A percentile compares a stretch with the other conserved stretches of the same genome.
Evolutionary conservation across 805 yeast species (phyloP).

Genomic region (Sungouiozyma intestinalis): DNA sequence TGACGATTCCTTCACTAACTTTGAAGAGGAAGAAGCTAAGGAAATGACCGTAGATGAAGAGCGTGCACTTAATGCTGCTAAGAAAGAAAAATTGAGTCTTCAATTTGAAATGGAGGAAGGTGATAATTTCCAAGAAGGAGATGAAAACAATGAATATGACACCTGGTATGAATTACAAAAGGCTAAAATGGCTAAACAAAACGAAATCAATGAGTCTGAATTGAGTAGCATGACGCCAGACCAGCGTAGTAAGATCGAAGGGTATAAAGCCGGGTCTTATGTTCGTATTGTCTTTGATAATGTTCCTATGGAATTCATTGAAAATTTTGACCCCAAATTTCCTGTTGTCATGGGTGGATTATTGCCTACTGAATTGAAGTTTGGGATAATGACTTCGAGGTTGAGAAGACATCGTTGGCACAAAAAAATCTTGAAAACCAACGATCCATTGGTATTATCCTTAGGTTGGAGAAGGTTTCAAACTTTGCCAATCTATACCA

Average conservation of each 20-base stretch:
- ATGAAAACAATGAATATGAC: constrained; percentile 76
- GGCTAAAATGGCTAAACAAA: constrained; percentile 92
- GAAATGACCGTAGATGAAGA: constrained; percentile 56
- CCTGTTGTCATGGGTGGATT: constrained; percentile 90
- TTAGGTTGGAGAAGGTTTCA: constrained; percentile 98
- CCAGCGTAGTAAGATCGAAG: constrained; percentile 78
- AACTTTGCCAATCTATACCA: constrained; percentile 89
- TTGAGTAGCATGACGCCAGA: constrained; percentile 61
- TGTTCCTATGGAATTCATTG: constrained; percentile 83
- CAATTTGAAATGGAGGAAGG: constrained; percentile 71
- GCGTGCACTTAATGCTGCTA: constrained; percentile 73
- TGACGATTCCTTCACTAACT: constrained; percentile 32
- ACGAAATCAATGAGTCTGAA: constrained; percentile 83
- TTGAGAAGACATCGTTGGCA: constrained; percentile 99
- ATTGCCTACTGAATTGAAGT: constrained; percentile 80
- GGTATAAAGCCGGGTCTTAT: constrained; percentile 86
- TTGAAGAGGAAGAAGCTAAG: constrained; percentile 32
- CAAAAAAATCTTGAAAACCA: constrained; percentile 86
- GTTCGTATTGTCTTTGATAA: constrained; percentile 77
- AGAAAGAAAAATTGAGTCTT: constrained; percentile 76
- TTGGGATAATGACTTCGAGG: constrained; percentile 87
- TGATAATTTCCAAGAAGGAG: constrained; percentile 65
- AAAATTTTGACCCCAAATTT: constrained; percentile 72
- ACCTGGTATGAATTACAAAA: constrained; percentile 98
- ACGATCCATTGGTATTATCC: constrained; percentile 88